Evolutionary conservation across 2,329 filamentous ascomycete species (phyloP), one percentile per base, ranked within the genome.

Genomic region (Beauveria rudraprayagi): DNA sequence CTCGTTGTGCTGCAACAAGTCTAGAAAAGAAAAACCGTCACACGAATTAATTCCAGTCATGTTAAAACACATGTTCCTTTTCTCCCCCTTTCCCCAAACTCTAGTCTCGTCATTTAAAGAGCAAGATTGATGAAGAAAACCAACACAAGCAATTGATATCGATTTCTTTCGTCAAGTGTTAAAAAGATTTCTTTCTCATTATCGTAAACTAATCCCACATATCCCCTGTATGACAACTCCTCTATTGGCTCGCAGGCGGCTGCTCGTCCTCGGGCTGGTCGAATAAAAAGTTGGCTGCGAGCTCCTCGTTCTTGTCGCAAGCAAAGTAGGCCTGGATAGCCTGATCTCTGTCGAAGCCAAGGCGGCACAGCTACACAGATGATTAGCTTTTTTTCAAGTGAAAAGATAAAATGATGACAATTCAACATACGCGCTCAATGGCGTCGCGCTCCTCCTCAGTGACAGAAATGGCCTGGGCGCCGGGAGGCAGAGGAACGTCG

Each of bases 251-350:
- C 63, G 76, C 72, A 10, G 75, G 70, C 37, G 79, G 76, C 62
- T 89, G 86, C 41, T 90, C 88, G 53, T 97, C 92, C 64, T 96
- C 92, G 10, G 92, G 92, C 77, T 97, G 92, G 69, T 99, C 94
- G 72, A 99, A 99, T 63, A 99, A 81, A 76, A 97, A 97, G 77
- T 99, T 99, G 65, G 94, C 94, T 0, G 94, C 94, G 56, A 99
- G 82, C 76, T 99, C 94, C 77, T 99, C 94, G 75, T 99, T 97
- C 84, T 97, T 99, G 77, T 99, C 94, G 75, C 94, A 99, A 40
- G 94, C 94, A 73, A 99, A 99, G 78, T 97, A 99, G 28, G 94
- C 94, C 77, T 99, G 93, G 67, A 97, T 96, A 56, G 94, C 94
- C 68, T 92, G 85, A 68, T 97, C 92, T 63, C 92, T 87, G 69